Base-by-base conservation (phyloP, 139 green algal genomes). In the Tetradesmus obliquus region DNA sequence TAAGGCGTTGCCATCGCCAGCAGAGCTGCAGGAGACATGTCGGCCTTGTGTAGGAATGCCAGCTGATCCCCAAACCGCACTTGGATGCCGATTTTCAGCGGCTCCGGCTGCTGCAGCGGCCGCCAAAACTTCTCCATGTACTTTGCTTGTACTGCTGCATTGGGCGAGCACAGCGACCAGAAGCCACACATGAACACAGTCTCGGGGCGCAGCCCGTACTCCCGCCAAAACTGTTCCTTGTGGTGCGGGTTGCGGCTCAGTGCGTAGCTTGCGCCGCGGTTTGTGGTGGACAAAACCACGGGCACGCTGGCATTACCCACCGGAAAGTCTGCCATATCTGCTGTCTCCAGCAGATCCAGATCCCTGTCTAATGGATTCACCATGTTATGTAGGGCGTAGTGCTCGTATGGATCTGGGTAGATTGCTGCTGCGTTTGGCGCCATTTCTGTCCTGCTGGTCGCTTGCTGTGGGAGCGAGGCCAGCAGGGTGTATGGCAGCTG, bases 1-100 rank as follows among this genome's bases (percentile, higher is more conserved):
- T 86, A 86, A 13, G 32, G 6, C 20, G n/a, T 7, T 13, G 69
- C 55, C 17, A 45, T 72, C 5, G 55, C 57, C 45, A 85, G 51
- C 5, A 82, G 9, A 6, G 87, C 71, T 3, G 55, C 17, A 1
- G 32, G 45, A 8, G 45, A 66, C 69, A 58, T 62, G 24, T 57
- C 55, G 15, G 71, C 12, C 87, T 58, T 53, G 19, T n/a, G 55
- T 55, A 84, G 12, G 20, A 86, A 32, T 7, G 51, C 19, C 81
- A 76, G 57, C 19, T 3, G 5, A 57, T 92, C 89, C 2, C 89
- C 89, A 22, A 84, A 32, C 6, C 89, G 89, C 9, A 92, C 62
- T 83, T 88, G 66, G n/a, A 92, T 83, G 51, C 82, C 89, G n/a
- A 92, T 92, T 13, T 74, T 89, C 10, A 92, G 72, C 0, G n/a